Evolutionary conservation across 768 basidiomycete species (phyloP).

Genomic region (Termitomyces sp.): DNA sequence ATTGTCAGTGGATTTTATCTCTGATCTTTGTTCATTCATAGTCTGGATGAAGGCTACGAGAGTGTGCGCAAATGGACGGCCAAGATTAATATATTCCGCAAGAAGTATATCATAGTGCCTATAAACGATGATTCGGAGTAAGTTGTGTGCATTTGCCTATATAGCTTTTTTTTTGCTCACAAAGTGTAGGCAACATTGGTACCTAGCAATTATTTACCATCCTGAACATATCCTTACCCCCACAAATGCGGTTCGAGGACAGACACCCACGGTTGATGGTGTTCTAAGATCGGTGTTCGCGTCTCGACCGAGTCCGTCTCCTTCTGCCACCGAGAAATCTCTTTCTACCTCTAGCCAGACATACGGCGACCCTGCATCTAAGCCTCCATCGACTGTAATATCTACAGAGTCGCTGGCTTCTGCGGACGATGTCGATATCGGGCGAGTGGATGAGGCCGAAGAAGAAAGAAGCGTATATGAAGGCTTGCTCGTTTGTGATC

Average conservation of each 20-base stretch:
- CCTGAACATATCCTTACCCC: slow-evolving; percentile 53
- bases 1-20: not conserved
- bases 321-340: not conserved
- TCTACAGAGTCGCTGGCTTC: not conserved
- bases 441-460: slow-evolving; percentile 23
- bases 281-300: slow-evolving; percentile 2
- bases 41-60: slow-evolving; percentile 62
- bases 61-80: slow-evolving; percentile 93
- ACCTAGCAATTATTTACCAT: slow-evolving; percentile 87
- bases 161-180: not conserved
- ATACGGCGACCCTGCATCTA: not conserved
- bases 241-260: slow-evolving; percentile 7
- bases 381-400: slow-evolving; percentile 1
- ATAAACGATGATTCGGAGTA: slow-evolving; percentile 85
- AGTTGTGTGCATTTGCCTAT: slow-evolving; percentile 14
- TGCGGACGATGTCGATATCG: not conserved
- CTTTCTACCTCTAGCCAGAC: not conserved
- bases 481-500: slow-evolving; percentile 21
- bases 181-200: slow-evolving; percentile 82
- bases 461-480: slow-evolving; percentile 19
- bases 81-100: slow-evolving; percentile 81
- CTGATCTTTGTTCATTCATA: slow-evolving; percentile 17
- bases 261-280: not conserved
- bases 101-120: slow-evolving; percentile 91
- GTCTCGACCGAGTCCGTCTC: not conserved